Evolutionary conservation across 768 basidiomycete species (phyloP), one percentile per base, ranked within the genome.

Genomic region (Phylloporus rhodoxanthus): DNA sequence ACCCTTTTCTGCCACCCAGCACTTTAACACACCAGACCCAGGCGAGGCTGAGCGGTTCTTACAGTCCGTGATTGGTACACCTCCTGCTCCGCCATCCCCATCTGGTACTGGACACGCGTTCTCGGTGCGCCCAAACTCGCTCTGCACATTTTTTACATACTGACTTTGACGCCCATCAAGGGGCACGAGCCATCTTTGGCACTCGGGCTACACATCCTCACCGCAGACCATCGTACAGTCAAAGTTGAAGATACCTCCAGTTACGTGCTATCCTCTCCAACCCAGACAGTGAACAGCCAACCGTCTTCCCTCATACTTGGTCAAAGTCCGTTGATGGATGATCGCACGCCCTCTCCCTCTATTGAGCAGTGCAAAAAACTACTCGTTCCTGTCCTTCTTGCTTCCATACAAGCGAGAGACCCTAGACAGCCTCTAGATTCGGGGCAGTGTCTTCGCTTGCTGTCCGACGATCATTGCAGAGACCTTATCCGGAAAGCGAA

Each of bases 381-480:
- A 9, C 62, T 67, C 45, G 41, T 43, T n/a, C 65, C 65, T 25
- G 58, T 62, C 34, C 45, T 68, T 17, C 36, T 53, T 28, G 52
- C 60, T 36, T 46, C 52, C 8, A 54, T 52, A 10, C 53, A 48
- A 29, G 48, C 52, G 49, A 62, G 46, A 52, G 54, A 53, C 34
- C 19, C 57, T 39, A 46, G 15, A n/a, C 54, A 25, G 23, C 30
- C 15, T 45, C 38, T 54, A 47, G 54, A 57, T 17, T n/a, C 47
- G 38, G 53, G 56, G 45, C 54, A 58, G 47, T 68, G 57, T 30
- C 48, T 43, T 37, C 42, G n/a, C 26, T 47, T 68, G 46, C 61
- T 66, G 37, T 60, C 65, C 21, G 66, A 68, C 25, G 58, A 64
- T 51, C 51, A 34, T 20, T 66, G 65, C 53, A 45, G 10, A 30